Conservation (phyloP, 495 filamentous ascomycete genomes). For the Podospora australis region DNA sequence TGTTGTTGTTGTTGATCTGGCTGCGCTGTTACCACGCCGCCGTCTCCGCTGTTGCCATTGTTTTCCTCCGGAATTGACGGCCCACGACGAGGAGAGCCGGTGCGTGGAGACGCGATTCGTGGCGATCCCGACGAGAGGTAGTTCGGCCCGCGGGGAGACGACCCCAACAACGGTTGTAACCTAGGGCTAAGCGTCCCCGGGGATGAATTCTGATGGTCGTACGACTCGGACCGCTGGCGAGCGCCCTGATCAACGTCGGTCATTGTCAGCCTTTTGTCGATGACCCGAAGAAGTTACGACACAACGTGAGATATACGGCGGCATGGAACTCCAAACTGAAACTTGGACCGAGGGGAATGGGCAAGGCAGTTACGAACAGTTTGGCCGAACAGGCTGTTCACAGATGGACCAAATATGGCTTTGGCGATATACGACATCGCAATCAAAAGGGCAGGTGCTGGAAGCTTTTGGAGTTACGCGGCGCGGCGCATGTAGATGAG, state of each 20-base stretch:
- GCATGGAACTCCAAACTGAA: no score
- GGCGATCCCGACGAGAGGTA: no score
- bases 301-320: no score
- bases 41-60: slow-evolving; percentile 19
- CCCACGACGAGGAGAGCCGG: slow-evolving; percentile 6
- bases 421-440: slow-evolving; percentile 15
- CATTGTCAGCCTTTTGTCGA: slow-evolving; percentile 11
- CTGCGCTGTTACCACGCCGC: slow-evolving; percentile 27
- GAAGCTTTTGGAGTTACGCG: not conserved
- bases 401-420: slow-evolving; percentile 15
- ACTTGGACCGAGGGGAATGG: not conserved
- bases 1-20: slow-evolving; percentile 19
- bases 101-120: slow-evolving; percentile 5
- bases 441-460: not conserved
- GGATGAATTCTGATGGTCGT: slow-evolving; percentile 7
- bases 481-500: not conserved
- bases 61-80: slow-evolving; percentile 12
- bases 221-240: slow-evolving; percentile 26
- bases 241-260: slow-evolving; percentile 13
- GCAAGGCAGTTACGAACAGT: slow-evolving; percentile 19
- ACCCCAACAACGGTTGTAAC: slow-evolving; percentile 19
- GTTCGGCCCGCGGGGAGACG: slow-evolving; percentile 5
- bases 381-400: slow-evolving; percentile 13
- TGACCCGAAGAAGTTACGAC: not conserved
- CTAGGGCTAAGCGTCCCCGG: slow-evolving; percentile 16